Conservation (phyloP, 768 basidiomycete species). For the Rubroboletus pulcherrimus region DNA sequence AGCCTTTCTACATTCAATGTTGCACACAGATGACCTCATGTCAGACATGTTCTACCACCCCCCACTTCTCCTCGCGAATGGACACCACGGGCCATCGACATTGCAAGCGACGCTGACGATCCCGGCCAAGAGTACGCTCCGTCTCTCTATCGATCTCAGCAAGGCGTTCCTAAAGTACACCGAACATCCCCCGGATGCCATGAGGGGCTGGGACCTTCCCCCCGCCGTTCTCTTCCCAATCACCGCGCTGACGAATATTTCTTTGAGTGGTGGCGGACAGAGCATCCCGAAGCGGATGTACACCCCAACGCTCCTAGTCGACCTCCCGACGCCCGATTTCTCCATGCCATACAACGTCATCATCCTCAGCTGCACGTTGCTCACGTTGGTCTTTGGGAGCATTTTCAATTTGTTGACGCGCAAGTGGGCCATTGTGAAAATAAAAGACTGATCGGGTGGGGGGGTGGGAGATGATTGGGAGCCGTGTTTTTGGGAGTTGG, state of each 20-base stretch:
- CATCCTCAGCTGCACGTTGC: slow-evolving; percentile 88
- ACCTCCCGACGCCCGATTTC: slow-evolving; percentile 98
- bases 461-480: too few relatives aligned
- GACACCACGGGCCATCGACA: slow-evolving; percentile 48
- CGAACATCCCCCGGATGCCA: slow-evolving; percentile 94
- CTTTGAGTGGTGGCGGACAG: background rate
- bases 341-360: slow-evolving; percentile 99
- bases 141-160: slow-evolving; percentile 67
- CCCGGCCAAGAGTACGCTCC: slow-evolving; percentile 63
- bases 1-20: background rate
- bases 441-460: slow-evolving; percentile 6
- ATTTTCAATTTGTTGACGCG: slow-evolving; percentile 85
- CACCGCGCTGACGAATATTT: background rate
- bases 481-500: too few relatives aligned
- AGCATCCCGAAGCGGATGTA: slow-evolving; percentile 51
- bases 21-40: slow-evolving; percentile 54
- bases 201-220: slow-evolving; percentile 91
- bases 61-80: slow-evolving; percentile 28
- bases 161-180: slow-evolving; percentile 91
- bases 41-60: slow-evolving; percentile 57
- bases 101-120: slow-evolving; percentile 68
- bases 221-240: slow-evolving; percentile 68
- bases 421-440: slow-evolving; percentile 59
- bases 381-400: slow-evolving; percentile 91
- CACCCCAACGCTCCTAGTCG: slow-evolving; percentile 77